Base-by-base conservation (phyloP, 306 rosid genomes). In the Lathyrus oleraceus region DNA sequence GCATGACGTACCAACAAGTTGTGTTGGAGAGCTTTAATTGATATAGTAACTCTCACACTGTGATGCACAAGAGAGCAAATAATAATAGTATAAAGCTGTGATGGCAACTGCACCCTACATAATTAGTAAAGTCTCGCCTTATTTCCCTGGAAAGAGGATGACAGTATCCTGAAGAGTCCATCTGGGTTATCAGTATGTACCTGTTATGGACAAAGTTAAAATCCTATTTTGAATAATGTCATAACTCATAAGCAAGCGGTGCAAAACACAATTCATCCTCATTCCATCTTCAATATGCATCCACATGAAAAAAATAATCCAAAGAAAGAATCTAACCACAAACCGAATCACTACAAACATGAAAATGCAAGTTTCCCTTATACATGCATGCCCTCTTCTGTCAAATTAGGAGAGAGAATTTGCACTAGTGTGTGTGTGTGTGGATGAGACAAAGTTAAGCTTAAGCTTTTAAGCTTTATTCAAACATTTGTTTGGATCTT, bases 101-200 rank as follows among this genome's bases (percentile, higher is more conserved):
- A 57, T 68, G 35, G 71, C 51, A 59, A 43, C 8, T 44, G 39
- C 20, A 21, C 53, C 62, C 47, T 63, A 69, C 67, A 48, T 28
- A 30, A 69, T 38, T 43, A 53, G 71, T 17, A 61, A 61, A 56
- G 75, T 78, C 73, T 67, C 53, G 78, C 76, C 84, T 78, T 84
- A 73, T 74, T 28, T 69, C 87, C 70, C 71, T 58, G 71, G 72
- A 94, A 94, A 68, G 98, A 88, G 71, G 96, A 88, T n/a, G 91
- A 76, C 64, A 94, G 74, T 61, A 94, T 90, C 87, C 86, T 83
- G 72, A 94, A 94, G 49, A 94, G 95, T 30, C 97, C 98, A 58
- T 94, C 98, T 10, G 97, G 97, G 65, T 94, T 90, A 84, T 94
- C 98, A 3, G 98, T 79, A 44, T 90, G 97, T 42, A 94, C 97